These are phyloP conservation scores for Pyrenochaeta sp. DNA, from an alignment of 2,329 filamentous ascomycete genomes.

Conservation along the genomic window DNA sequence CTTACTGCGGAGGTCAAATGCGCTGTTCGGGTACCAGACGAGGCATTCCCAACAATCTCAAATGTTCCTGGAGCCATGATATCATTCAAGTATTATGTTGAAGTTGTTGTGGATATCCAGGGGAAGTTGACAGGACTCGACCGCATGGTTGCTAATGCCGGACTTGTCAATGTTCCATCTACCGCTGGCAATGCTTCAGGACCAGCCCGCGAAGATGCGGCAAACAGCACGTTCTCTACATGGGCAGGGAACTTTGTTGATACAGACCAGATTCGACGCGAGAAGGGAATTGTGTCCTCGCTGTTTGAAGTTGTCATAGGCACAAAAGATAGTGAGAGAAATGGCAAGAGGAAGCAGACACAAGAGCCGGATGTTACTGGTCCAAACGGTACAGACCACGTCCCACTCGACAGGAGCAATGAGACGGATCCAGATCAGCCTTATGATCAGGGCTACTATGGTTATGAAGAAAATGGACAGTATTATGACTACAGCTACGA, in stretches of 20 bases:
- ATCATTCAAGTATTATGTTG: constrained; percentile 91
- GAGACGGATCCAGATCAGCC: constrained; percentile 19
- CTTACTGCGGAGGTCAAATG: constrained; percentile 82
- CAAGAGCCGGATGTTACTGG: constrained; percentile 14
- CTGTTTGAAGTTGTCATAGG: constrained; percentile 88
- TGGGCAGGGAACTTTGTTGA: constrained; percentile 79
- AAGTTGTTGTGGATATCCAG: constrained; percentile 90
- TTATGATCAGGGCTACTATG: constrained; percentile 38
- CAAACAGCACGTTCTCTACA: constrained; percentile 58
- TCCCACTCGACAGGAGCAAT: constrained; percentile 22
- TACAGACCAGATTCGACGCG: constrained; percentile 82
- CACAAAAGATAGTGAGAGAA: constrained; percentile 74
- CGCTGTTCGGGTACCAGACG: constrained; percentile 84
- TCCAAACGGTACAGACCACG: constrained; percentile 29
- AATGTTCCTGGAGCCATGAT: constrained; percentile 93
- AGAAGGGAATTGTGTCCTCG: constrained; percentile 90
- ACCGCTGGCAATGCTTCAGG: constrained; percentile 51
- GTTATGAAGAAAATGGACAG: constrained; percentile 41
- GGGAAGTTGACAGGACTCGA: constrained; percentile 83
- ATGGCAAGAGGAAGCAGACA: constrained; percentile 54
- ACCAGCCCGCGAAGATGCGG: constrained; percentile 45
- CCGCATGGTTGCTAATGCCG: constrained; percentile 65
- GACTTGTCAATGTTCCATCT: constrained; percentile 57
- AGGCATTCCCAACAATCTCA: constrained; percentile 89
- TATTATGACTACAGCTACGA: constrained; percentile 45